phyloP scores from a whole-genome alignment of 2,329 filamentous ascomycete species.

The Penicillium sp. region DNA sequence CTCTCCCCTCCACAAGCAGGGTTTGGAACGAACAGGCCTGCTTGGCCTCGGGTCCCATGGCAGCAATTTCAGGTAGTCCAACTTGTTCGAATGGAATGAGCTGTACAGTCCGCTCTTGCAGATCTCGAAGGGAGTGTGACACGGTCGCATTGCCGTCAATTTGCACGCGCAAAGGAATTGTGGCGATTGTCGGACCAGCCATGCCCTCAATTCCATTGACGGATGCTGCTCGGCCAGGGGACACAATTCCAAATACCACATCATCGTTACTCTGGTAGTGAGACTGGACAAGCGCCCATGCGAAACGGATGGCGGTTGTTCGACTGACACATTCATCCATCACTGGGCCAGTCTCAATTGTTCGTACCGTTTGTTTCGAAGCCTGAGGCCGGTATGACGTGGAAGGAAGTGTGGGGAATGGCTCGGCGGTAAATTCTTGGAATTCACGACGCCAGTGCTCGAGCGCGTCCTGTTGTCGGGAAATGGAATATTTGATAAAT shows the following conservation, averaged over 20 bases:
- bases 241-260: neutral
- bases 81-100: too few relatives aligned
- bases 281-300: slow-evolving; percentile 41
- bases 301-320: slow-evolving; percentile 30
- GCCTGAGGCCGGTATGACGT: neutral
- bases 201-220: slow-evolving; percentile 42
- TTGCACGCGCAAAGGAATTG: slow-evolving; percentile 39
- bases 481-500: too few relatives aligned
- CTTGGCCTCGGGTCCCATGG: too few relatives aligned
- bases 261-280: slow-evolving; percentile 30
- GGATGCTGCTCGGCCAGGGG: slow-evolving; percentile 40
- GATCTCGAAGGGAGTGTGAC: neutral
- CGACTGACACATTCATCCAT: neutral
- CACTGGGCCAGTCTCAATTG: neutral
- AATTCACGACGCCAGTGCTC: neutral
- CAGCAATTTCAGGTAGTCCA: too few relatives aligned
- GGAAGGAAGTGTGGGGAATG: neutral
- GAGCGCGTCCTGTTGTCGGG: neutral
- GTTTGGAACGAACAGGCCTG: too few relatives aligned
- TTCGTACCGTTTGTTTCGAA: neutral
- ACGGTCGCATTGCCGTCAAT: slow-evolving; percentile 2
- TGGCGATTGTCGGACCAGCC: slow-evolving; percentile 44
- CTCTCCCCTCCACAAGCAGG: too few relatives aligned
- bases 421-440: neutral
- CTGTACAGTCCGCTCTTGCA: neutral